Evolutionary conservation across 2,329 filamentous ascomycete species (phyloP).

Genomic region (Pseudocercospora fuligena): DNA sequence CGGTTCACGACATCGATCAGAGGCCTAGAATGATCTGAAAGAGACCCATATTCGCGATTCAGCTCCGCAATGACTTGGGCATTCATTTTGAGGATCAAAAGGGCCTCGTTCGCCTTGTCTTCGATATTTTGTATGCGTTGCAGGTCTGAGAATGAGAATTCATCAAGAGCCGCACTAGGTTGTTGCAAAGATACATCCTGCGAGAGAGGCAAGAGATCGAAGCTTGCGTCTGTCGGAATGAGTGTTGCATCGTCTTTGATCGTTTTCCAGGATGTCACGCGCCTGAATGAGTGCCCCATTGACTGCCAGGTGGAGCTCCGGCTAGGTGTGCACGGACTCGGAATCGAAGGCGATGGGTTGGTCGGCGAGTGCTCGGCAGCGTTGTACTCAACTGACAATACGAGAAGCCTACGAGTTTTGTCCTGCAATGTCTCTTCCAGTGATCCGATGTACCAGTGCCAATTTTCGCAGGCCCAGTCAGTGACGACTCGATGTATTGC

Average conservation of each 20-base stretch:
- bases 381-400: neutral
- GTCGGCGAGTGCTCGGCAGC: too few relatives aligned
- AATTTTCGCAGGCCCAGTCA: slow-evolving; percentile 48
- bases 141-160: slow-evolving; percentile 40
- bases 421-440: slow-evolving; percentile 44
- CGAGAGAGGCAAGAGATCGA: too few relatives aligned
- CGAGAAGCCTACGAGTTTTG: neutral
- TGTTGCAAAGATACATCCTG: too few relatives aligned
- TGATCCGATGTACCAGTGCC: slow-evolving; percentile 49
- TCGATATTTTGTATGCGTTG: slow-evolving; percentile 43
- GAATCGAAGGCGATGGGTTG: too few relatives aligned
- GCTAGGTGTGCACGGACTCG: too few relatives aligned
- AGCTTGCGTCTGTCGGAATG: neutral
- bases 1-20: too few relatives aligned
- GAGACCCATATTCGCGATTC: too few relatives aligned
- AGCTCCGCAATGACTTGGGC: slow-evolving; percentile 36
- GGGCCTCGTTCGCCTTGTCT: slow-evolving; percentile 45
- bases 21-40: too few relatives aligned
- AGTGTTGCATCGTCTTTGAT: neutral
- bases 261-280: neutral
- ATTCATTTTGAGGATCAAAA: slow-evolving; percentile 42
- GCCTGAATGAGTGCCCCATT: neutral
- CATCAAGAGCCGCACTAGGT: too few relatives aligned
- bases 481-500: slow-evolving; percentile 44
- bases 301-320: neutral